Conservation (phyloP, 306 rosid genomes). For the Hippophae tibetana region DNA sequence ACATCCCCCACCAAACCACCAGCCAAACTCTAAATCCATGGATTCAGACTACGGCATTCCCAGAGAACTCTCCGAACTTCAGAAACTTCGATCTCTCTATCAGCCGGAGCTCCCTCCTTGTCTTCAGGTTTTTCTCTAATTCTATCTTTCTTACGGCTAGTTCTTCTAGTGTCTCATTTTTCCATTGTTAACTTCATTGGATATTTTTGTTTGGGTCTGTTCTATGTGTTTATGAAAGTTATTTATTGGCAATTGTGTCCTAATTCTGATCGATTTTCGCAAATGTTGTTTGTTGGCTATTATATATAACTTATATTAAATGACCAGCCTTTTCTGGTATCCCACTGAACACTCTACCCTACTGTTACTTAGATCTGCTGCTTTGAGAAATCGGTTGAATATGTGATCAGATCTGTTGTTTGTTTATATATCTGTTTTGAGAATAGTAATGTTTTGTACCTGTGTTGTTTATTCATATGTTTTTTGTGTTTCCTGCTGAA, state of each 20-base stretch:
- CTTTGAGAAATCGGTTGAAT: not conserved
- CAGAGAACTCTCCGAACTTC: slow-evolving; percentile 86
- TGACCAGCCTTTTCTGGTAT: too few species aligned
- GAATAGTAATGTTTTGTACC: not conserved
- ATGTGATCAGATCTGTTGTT: slow-evolving; percentile 7
- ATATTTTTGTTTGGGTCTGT: too few species aligned
- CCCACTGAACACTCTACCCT: not conserved
- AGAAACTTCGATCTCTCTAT: slow-evolving; percentile 60
- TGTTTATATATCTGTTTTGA: not conserved
- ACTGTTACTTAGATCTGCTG: slow-evolving; percentile 1
- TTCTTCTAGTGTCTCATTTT: not conserved
- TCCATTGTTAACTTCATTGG: not conserved
- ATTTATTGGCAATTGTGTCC: too few species aligned
- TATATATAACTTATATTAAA: too few species aligned
- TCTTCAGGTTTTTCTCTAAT: slow-evolving; percentile 34
- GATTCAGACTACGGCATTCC: slow-evolving; percentile 93
- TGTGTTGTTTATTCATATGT: too few species aligned
- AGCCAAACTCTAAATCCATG: slow-evolving; percentile 15
- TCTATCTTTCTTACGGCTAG: not conserved
- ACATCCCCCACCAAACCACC: too few species aligned
- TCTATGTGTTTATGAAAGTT: too few species aligned
- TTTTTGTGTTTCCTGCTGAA: not conserved
- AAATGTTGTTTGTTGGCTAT: too few species aligned
- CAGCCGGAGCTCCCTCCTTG: slow-evolving; percentile 85
- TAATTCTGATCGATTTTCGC: too few species aligned